Evolutionary conservation across 73 alveolate species (phyloP), one percentile per base, ranked within the genome.

Genomic region (Paramecium tetraurelia): DNA sequence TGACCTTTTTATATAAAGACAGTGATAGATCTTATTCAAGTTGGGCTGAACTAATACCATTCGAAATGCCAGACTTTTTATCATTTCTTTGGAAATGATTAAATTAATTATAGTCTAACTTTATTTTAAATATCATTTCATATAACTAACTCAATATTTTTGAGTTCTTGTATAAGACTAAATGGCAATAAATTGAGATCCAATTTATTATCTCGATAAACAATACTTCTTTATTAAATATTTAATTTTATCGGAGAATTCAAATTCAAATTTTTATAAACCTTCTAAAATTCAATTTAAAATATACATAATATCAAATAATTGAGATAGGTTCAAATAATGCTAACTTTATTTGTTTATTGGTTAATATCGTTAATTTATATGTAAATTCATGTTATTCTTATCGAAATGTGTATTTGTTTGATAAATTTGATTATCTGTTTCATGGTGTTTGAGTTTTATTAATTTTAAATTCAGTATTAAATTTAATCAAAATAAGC

Each of bases 1-100:
- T 96, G 98, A 88, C 89, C 3, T 96, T 86, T 84, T 85, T 96
- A 43, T 96, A 96, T 63, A 92, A 95, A 44, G 97, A 95, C 18
- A 77, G 96, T 57, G 97, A 96, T 50, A 48, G 93, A 41, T 94
- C 94, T 94, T 53, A 31, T 40, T 44, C 85, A 18, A 24, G 33
- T 75, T 86, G 86, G 87, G 57, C 92, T 40, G 96, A 95, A 38
- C 92, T 95, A 84, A 84, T 96, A 20, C 98, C 98, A 40, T 86
- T 94, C 22, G 77, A 76, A 40, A 40, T 89, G 18, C 92, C 89
- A 44, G 35, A 77, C 75, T 70, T 70, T 27, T 89, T 40, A 29
- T 70, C 85, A 86, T 63, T 63, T 63, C 84, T 63, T 63, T 63
- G 84, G 84, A 63, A 63, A 63, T 63, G 84, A 63, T 63, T 63